Percentiles rank a stretch among this genome's conserved stretches.
Evolutionary conservation across 169 alveolate genomes (phyloP).

Genomic region (Plasmodium berghei): DNA sequence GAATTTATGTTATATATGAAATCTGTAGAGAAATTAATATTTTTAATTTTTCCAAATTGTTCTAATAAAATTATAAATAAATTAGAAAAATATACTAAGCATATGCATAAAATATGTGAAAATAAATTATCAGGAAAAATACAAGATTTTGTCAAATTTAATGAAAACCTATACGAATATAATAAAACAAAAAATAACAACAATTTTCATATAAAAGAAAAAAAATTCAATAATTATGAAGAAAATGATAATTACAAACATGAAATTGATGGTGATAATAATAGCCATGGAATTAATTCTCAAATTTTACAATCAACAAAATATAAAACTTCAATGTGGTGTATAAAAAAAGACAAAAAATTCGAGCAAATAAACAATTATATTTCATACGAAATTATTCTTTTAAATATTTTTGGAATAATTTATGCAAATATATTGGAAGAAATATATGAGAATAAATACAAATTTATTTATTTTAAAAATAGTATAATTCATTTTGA

Average conservation of each 20-base stretch:
- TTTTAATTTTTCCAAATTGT: slow-evolving; percentile 13
- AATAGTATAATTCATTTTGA: slow-evolving; percentile 23
- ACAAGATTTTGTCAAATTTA: slow-evolving; percentile 2
- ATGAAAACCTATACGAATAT: background rate
- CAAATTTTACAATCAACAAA: no score
- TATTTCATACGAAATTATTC: slow-evolving; percentile 11
- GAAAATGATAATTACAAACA: no score
- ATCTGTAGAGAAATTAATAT: slow-evolving; percentile 24
- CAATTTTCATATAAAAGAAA: background rate
- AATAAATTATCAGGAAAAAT: background rate
- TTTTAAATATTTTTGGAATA: slow-evolving; percentile 24
- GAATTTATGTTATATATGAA: slow-evolving; percentile 63
- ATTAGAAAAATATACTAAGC: background rate
- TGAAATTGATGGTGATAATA: no score
- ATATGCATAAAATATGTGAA: slow-evolving; percentile 7
- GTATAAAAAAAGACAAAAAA: no score
- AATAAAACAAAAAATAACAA: background rate
- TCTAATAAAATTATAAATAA: slow-evolving; percentile 46
- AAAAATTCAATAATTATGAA: background rate
- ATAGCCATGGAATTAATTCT: no score
- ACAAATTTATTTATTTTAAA: slow-evolving; percentile 40
- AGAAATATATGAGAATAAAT: slow-evolving; percentile 25
- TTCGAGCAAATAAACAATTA: no score
- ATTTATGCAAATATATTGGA: slow-evolving; percentile 44
- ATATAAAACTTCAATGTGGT: no score